Base-by-base conservation (phyloP, 2,329 filamentous ascomycete genomes). In the Trichoderma endophyticum region DNA sequence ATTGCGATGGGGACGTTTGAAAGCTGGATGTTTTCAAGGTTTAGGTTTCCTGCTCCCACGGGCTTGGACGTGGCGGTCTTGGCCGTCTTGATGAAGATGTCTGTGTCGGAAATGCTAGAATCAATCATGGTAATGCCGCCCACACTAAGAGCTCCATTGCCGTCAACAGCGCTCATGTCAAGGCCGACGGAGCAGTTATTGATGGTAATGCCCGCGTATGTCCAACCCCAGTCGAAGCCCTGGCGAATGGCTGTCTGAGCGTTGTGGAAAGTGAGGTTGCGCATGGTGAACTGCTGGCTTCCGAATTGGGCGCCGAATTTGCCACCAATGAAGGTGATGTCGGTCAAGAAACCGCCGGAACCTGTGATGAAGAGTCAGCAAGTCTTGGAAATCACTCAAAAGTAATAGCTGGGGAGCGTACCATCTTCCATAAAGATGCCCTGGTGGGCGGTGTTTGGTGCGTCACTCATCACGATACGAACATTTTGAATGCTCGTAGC, bases 201-300 rank as follows among this genome's bases (percentile, higher is more conserved):
- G 80, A 93, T 88, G 30, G 81, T 83, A 24, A 92, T 78, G 26
- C 87, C 89, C 80, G 92, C 91, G 83, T 92, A 92, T 6, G 89
- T 91, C 90, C 91, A 94, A 1, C 89, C 87, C 92, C 92, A 94
- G 79, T 92, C 88, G 92, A 92, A 94, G 73, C 91, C 87, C 83
- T 93, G 90, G 79, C 86, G 87, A 72, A 93, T 89, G 61, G 90
- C 92, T 12, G 89, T 91, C 76, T 89, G 83, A 75, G 89, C 88
- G 73, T 86, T 84, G 76, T 87, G 88, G 81, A 93, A 92, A 26
- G 86, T 89, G 75, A 92, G 77, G 77, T 93, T 92, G 30, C 90
- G 86, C 64, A 90, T 89, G 15, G 90, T 92, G 78, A 92, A 93
- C 78, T 93, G 91, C 80, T 93, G 90, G 77, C 91, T 92, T 21